phyloP scores from a whole-genome alignment of 306 rosid genomes.

The Arachis stenosperma region DNA sequence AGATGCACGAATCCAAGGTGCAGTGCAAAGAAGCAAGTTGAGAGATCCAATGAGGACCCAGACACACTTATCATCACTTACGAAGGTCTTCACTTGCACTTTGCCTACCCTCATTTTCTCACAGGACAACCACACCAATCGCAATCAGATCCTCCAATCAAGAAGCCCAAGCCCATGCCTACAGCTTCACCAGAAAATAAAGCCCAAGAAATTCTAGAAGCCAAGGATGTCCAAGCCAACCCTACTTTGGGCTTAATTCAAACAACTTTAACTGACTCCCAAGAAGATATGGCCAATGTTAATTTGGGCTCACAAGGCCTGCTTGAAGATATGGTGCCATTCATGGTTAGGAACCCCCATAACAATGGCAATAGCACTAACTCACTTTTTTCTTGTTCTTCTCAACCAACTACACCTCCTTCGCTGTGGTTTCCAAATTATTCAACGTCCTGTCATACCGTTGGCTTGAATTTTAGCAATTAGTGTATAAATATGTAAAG shows the following conservation, averaged over 20 bases:
- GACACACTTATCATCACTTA: slow-evolving; percentile 81
- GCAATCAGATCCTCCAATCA: slow-evolving; percentile 44
- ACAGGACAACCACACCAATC: slow-evolving; percentile 45
- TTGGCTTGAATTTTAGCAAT: slow-evolving; percentile 49
- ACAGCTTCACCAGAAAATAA: slow-evolving; percentile 22
- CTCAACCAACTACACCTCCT: slow-evolving; percentile 56
- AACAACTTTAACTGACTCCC: slow-evolving; percentile 14
- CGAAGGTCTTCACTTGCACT: slow-evolving; percentile 93
- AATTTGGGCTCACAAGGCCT: slow-evolving; percentile 64
- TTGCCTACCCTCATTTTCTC: slow-evolving; percentile 69
- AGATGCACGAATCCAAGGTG: slow-evolving; percentile 92
- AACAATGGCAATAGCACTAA: slow-evolving; percentile 33
- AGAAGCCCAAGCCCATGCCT: slow-evolving; percentile 56
- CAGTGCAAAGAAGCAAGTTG: slow-evolving; percentile 92
- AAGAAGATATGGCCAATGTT: slow-evolving; percentile 39
- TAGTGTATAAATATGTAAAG: slow-evolving; percentile 29
- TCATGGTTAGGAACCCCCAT: slow-evolving; percentile 70
- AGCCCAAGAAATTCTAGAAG: slow-evolving; percentile 29
- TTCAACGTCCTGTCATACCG: slow-evolving; percentile 37
- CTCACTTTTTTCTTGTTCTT: slow-evolving; percentile 53
- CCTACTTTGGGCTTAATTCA: neutral
- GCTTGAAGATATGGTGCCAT: slow-evolving; percentile 91
- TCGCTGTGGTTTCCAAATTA: slow-evolving; percentile 47
- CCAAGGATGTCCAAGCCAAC: slow-evolving; percentile 34
- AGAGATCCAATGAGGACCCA: slow-evolving; percentile 77